phyloP scores from a whole-genome alignment of 306 rosid species.

The Ormosia emarginata region DNA sequence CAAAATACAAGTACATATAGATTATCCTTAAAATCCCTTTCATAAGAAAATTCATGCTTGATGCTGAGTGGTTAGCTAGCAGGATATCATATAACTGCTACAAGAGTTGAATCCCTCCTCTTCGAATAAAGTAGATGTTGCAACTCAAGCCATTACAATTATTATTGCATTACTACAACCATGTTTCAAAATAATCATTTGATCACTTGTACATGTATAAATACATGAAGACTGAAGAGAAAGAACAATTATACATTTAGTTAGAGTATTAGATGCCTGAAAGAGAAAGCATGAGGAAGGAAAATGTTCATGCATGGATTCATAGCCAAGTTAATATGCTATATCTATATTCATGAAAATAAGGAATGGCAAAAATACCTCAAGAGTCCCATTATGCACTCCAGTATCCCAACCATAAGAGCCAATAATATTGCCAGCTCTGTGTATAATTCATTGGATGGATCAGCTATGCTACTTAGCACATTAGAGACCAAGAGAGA shows the following conservation, averaged over 20 bases:
- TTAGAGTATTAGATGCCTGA: not conserved
- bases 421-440: conserved; percentile 87
- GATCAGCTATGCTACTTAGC: conserved; percentile 67
- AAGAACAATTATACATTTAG: not conserved
- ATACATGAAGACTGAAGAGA: not conserved
- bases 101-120: conserved; percentile 13
- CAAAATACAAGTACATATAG: conserved; percentile 12
- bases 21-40: conserved; percentile 5
- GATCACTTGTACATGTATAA: not conserved
- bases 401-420: conserved; percentile 94
- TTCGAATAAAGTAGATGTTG: not conserved
- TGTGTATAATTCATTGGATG: conserved; percentile 75
- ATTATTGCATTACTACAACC: not conserved
- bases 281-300: not conserved
- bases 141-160: not conserved
- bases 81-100: not conserved
- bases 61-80: conserved; percentile 10
- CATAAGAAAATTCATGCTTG: conserved; percentile 5
- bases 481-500: conserved; percentile 84
- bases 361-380: conserved; percentile 50
- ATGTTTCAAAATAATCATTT: conserved; percentile 9
- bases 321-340: conserved; percentile 1
- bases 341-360: conserved; percentile 1
- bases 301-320: not conserved
- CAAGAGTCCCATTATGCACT: conserved; percentile 90